phyloP scores from a whole-genome alignment of 768 basidiomycete species.

The Cystobasidium onofrii region DNA sequence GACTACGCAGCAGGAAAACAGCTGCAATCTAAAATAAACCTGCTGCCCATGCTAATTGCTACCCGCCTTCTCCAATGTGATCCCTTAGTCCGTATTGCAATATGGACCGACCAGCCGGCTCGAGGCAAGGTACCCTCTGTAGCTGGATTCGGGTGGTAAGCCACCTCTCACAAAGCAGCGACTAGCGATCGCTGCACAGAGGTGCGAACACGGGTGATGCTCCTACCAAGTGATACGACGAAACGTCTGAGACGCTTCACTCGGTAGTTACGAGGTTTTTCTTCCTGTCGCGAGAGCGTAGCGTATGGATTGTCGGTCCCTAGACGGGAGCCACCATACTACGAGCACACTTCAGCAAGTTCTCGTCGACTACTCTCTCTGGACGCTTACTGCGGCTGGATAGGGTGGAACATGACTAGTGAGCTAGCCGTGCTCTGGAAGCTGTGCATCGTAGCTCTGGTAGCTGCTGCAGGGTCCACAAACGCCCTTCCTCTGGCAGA shows the following conservation, averaged over 20 bases:
- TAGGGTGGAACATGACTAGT: background rate
- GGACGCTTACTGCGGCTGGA: background rate
- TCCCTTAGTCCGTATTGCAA: background rate
- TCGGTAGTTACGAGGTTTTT: background rate
- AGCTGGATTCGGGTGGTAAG: background rate
- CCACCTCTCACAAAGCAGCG: background rate
- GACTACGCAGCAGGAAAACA: no score
- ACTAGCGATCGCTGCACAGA: background rate
- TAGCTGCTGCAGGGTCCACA: background rate
- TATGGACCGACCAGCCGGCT: background rate
- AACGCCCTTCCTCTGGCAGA: slow-evolving; percentile 1
- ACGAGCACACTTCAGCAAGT: background rate
- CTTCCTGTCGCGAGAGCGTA: background rate
- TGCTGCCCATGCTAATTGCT: background rate
- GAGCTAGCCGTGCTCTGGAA: background rate
- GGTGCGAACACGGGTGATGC: background rate
- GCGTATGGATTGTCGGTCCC: background rate
- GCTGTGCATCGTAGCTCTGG: slow-evolving; percentile 7
- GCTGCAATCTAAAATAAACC: background rate
- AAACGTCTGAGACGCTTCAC: background rate
- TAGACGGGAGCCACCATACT: background rate
- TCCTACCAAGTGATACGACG: background rate
- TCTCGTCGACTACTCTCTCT: background rate
- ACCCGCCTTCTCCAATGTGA: background rate
- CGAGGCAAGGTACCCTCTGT: background rate